Base-by-base conservation (phyloP, 768 basidiomycete species). In the Tricholoma bakamatsutake region DNA sequence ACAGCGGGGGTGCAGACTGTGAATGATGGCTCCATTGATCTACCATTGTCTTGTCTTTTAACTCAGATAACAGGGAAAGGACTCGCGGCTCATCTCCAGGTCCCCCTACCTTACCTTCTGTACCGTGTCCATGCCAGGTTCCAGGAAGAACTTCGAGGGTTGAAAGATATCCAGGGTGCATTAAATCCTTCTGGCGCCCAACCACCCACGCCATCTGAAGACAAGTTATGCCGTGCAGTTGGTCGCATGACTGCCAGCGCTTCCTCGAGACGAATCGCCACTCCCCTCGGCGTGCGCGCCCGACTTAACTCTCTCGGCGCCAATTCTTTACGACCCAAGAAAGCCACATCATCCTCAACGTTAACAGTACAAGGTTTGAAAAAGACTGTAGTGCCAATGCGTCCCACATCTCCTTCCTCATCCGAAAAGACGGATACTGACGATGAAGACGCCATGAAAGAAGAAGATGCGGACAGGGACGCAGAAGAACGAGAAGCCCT, bases 121-220 rank as follows among this genome's bases (percentile, higher is more conserved):
- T 91, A 91, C 63, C 81, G 91, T 18, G 89, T 89, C 12, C 88
- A 91, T 66, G 85, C 84, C 11, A 79, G 91, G 59, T 93, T 89
- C 54, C 90, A 93, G 66, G 87, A 93, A 68, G 91, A 91, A 65
- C 80, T 93, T 30, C 82, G 87, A 37, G 87, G 88, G 1, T 66
- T 93, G 48, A 85, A 88, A 62, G 86, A 85, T 59, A 83, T 88
- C 34, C 80, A 79, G 42, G 85, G 83, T 27, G 79, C 80, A 34
- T 71, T 82, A n/a, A 80, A 76, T 54, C 80, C 84, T 11, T 66
- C 73, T 13, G 66, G 71, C 8, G 56, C 70, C 10, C 75, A 74
- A 46, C 64, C 75, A 18, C 65, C 60, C 53, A 66, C 62, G 51
- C 67, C 67, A 12, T 64, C 60, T 50, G 64, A 66, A n/a, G 66